Conservation (phyloP, 306 rosid genomes). For the Vachellia pachyceras region DNA sequence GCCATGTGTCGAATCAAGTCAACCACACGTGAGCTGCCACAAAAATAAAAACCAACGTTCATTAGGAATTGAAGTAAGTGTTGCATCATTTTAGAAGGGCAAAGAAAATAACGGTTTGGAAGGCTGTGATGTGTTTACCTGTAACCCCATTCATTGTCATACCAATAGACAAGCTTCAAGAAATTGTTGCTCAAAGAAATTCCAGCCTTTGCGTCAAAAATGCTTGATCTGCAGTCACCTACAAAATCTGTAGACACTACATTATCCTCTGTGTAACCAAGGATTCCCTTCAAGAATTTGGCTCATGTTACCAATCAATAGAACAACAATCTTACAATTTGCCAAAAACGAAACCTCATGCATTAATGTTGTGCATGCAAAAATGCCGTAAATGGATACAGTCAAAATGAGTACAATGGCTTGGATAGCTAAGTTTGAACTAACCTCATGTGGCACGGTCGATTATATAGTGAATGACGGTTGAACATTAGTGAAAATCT, state of each 20-base stretch:
- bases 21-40: slow-evolving; percentile 43
- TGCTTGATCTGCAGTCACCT: slow-evolving; percentile 77
- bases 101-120: background rate
- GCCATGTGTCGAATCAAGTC: slow-evolving; percentile 29
- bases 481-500: no score
- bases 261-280: slow-evolving; percentile 84
- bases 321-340: no score
- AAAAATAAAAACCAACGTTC: background rate
- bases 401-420: no score
- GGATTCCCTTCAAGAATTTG: slow-evolving; percentile 73
- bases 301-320: no score
- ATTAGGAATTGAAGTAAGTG: background rate
- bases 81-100: background rate
- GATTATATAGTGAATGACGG: no score
- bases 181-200: slow-evolving; percentile 72
- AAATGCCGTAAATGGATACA: no score
- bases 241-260: slow-evolving; percentile 80
- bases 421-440: no score
- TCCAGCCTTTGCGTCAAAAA: slow-evolving; percentile 67
- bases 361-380: no score
- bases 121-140: slow-evolving; percentile 31
- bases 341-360: no score
- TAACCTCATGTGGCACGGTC: no score
- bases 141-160: slow-evolving; percentile 62
- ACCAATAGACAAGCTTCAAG: slow-evolving; percentile 70